Evolutionary conservation across 441 rosid species (phyloP), one percentile per base, ranked within the genome.

Genomic region (Isatis lusitanica): DNA sequence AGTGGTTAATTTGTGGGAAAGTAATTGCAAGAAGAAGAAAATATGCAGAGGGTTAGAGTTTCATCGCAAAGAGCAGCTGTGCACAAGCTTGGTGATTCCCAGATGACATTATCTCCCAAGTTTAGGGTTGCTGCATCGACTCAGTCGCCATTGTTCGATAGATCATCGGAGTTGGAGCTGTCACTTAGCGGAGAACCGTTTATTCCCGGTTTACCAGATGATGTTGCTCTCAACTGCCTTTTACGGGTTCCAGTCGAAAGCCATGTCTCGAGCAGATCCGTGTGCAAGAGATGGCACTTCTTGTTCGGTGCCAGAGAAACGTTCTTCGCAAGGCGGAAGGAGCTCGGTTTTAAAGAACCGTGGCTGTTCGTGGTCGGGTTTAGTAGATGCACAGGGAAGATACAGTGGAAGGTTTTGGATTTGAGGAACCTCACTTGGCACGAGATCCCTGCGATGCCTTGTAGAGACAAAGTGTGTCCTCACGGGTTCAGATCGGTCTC

Each of bases 161-260:
- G 84, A 50, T 77, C 94, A 9, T 71, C 77, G 0, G 90, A 89
- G 48, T 43, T 78, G 39, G 97, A 91, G 63, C 46, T 65, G 56
- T 85, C 87, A 42, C 83, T 88, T 11, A 78, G 55, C 52, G 75
- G 81, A 7, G 93, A 89, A 40, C 90, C 93, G n/a, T 71, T 91
- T 9, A 82, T 93, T 58, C 97, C 97, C 0, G 96, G 97, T 44
- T 94, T 93, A 73, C 98, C 97, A 2, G 98, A 91, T 73, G 98
- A 93, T 79, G 80, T 91, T 52, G 89, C 98, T 2, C 83, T 87
- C 16, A 85, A 86, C 70, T 91, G 97, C 61, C 94, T 91, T 51
- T 87, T 93, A 16, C 86, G 97, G 18, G 78, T 91, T 63, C 96
- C 98, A 9, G 86, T 91, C 44, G 76, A 85, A 79, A 90, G 86